Conservation (phyloP, 306 rosid species). For the Oxytropis ochrocephala region DNA sequence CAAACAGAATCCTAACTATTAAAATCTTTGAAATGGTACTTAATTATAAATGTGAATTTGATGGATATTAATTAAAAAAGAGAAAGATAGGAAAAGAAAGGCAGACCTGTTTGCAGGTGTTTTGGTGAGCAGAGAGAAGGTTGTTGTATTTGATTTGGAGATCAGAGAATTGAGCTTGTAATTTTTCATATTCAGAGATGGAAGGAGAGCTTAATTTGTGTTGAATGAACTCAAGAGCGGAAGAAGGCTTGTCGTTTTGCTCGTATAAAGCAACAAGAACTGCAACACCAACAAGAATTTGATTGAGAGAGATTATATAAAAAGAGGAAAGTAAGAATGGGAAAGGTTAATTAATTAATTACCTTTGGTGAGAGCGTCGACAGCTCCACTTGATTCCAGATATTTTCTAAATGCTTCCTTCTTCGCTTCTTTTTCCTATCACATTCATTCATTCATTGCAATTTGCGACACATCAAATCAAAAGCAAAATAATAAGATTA, state of each 20-base stretch:
- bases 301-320: neutral
- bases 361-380: slow-evolving; percentile 97
- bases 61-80: neutral
- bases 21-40: neutral
- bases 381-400: slow-evolving; percentile 84
- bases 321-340: neutral
- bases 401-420: slow-evolving; percentile 90
- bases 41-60: neutral
- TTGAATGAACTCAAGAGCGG: slow-evolving; percentile 96
- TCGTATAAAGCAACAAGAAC: slow-evolving; percentile 90
- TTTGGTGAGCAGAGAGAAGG: slow-evolving; percentile 56
- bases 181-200: slow-evolving; percentile 53
- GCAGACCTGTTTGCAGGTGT: slow-evolving; percentile 79
- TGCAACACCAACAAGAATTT: slow-evolving; percentile 17
- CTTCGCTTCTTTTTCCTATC: slow-evolving; percentile 85
- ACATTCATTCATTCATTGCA: neutral
- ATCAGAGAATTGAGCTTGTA: slow-evolving; percentile 72
- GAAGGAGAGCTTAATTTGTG: slow-evolving; percentile 81
- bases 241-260: slow-evolving; percentile 93
- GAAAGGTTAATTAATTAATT: too few species aligned
- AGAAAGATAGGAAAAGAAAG: neutral
- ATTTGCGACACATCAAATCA: too few species aligned
- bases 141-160: slow-evolving; percentile 58
- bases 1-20: too few species aligned
- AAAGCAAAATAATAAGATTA: neutral